phyloP scores from a whole-genome alignment of 2,329 filamentous ascomycete species.

The Pezicula carpinea region DNA sequence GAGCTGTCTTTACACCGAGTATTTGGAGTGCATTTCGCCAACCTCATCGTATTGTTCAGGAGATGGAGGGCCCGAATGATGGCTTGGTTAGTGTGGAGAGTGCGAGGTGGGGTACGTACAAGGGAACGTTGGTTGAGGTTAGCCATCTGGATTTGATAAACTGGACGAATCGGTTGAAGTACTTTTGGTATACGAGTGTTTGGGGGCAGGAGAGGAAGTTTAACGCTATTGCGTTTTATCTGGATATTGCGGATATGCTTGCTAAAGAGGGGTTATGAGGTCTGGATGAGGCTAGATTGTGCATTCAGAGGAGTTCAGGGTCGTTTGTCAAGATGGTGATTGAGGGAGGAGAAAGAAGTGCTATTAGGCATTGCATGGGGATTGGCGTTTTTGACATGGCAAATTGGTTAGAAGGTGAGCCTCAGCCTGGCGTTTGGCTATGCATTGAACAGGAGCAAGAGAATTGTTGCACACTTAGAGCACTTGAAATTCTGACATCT shows the following conservation, averaged over 20 bases:
- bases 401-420: no score
- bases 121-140: slow-evolving; percentile 57
- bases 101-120: slow-evolving; percentile 58
- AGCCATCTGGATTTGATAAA: slow-evolving; percentile 64
- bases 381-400: no score
- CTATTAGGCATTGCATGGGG: no score
- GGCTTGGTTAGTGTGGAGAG: slow-evolving; percentile 63
- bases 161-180: slow-evolving; percentile 58
- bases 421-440: no score
- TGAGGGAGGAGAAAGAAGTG: no score
- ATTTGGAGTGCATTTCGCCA: slow-evolving; percentile 60
- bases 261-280: slow-evolving; percentile 54
- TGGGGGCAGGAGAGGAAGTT: slow-evolving; percentile 38
- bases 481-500: no score
- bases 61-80: slow-evolving; percentile 56
- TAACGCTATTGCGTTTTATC: slow-evolving; percentile 64
- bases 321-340: no score
- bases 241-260: slow-evolving; percentile 65
- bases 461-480: no score
- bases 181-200: slow-evolving; percentile 29
- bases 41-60: slow-evolving; percentile 45
- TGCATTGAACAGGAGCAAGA: no score
- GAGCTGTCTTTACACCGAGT: slow-evolving; percentile 50
- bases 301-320: no score
- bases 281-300: no score